Evolutionary conservation across 2,329 filamentous ascomycete genomes (phyloP), one percentile per base, ranked within the genome.

Genomic region (Botrytis deweyae): DNA sequence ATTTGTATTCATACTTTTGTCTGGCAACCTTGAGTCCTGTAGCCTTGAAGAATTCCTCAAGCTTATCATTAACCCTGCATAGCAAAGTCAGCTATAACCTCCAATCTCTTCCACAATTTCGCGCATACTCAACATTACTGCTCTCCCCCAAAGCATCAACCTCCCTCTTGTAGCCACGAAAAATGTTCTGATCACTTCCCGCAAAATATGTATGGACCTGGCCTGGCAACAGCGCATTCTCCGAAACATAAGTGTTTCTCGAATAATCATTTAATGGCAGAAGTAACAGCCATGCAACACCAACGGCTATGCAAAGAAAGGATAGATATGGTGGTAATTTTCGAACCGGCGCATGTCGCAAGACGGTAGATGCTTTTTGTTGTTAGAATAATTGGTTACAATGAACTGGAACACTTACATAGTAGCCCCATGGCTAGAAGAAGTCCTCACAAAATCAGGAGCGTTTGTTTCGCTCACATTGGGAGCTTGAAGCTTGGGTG

Each of bases 191-290:
- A 82, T 99, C 96, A 82, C 94, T 97, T 29, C 96, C 96, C 10
- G 93, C 91, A 81, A 99, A 99, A 83, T 99, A 99, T 1, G 96
- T 97, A 84, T 98, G 95, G 14, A 98, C 96, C 83, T 99, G 96
- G 3, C 95, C 96, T 0, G 96, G 96, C 22, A 99, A 86, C 49
- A 99, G 89, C 18, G 96, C 96, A 82, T 99, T 99, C 83, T 99
- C 96, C 62, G 95, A 98, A 74, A 99, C 96, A 83, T 99, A 99
- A 1, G 95, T 99, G 75, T 89, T 88, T 77, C 96, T 90, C 69
- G 94, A 97, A 85, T 98, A 97, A 77, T 95, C 89, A 83, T 98
- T 89, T 71, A 98, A 87, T 4, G 96, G 96, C 1, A 99, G 89
- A 46, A 98, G 87, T 36, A 98, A 89, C 22, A 99, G 90, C 93